Evolutionary conservation across 768 basidiomycete species (phyloP).

Genomic region (Boletus tomentosulus): DNA sequence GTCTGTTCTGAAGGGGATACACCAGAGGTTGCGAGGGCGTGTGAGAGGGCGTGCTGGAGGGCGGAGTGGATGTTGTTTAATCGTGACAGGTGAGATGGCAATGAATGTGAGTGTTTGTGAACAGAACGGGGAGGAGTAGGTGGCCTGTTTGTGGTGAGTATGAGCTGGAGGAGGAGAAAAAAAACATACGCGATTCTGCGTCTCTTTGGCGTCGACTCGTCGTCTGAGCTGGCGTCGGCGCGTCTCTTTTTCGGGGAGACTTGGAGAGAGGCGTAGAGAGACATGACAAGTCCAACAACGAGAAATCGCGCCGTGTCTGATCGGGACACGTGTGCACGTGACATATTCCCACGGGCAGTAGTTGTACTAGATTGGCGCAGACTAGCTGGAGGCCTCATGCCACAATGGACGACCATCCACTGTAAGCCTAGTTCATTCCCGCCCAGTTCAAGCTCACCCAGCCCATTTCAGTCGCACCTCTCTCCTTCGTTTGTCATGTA

Average conservation of each 20-base stretch:
- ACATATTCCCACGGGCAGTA: conserved; percentile 24
- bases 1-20: conserved; percentile 74
- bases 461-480: neutral
- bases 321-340: conserved; percentile 33
- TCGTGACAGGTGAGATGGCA: conserved; percentile 59
- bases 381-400: neutral
- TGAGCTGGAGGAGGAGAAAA: neutral
- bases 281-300: neutral
- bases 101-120: conserved; percentile 31
- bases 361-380: neutral
- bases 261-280: conserved; percentile 38
- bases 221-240: conserved; percentile 44
- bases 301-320: conserved; percentile 8
- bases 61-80: conserved; percentile 62
- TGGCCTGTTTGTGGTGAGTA: conserved; percentile 36
- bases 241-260: conserved; percentile 74
- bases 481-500: conserved; percentile 8
- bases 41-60: conserved; percentile 78
- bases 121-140: conserved; percentile 55
- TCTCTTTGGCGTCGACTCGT: conserved; percentile 64
- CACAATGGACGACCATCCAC: conserved; percentile 17
- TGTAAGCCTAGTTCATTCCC: conserved; percentile 1
- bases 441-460: neutral
- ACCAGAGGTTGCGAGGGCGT: conserved; percentile 79
- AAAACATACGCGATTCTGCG: conserved; percentile 47